Percentiles rank a stretch among this genome's conserved stretches.
These are phyloP conservation scores for Tilletia setariae DNA, from an alignment of 1,284 basidiomycete species.

Conservation along the genomic window DNA sequence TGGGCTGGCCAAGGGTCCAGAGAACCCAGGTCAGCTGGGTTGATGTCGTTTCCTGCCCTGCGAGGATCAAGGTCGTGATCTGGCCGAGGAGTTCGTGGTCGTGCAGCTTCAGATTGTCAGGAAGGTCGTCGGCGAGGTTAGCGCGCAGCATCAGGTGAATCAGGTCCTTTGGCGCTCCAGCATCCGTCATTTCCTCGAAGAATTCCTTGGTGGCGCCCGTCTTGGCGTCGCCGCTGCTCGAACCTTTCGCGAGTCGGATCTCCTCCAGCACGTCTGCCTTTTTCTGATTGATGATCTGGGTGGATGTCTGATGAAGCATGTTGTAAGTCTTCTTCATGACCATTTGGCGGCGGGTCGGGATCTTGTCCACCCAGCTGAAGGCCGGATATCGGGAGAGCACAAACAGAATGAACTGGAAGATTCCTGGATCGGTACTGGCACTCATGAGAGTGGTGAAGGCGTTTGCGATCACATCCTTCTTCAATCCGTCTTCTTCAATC, in stretches of 20 bases:
- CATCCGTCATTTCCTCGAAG: background rate
- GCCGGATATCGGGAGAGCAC: background rate
- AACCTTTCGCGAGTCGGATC: background rate
- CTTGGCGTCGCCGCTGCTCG: background rate
- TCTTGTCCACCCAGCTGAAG: slow-evolving; percentile 8
- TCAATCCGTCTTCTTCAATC: background rate
- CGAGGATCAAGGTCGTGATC: slow-evolving; percentile 74
- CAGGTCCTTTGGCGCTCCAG: slow-evolving; percentile 33
- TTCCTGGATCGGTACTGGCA: background rate
- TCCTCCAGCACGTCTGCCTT: background rate
- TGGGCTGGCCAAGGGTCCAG: slow-evolving; percentile 63
- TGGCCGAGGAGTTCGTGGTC: slow-evolving; percentile 69
- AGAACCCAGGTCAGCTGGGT: slow-evolving; percentile 75
- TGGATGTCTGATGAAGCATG: background rate
- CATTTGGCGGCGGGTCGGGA: background rate
- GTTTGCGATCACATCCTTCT: slow-evolving; percentile 1
- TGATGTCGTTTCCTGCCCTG: slow-evolving; percentile 77
- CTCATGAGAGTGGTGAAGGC: background rate
- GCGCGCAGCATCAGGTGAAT: slow-evolving; percentile 47
- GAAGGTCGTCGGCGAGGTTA: slow-evolving; percentile 45
- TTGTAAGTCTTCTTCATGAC: background rate
- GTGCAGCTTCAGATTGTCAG: slow-evolving; percentile 61
- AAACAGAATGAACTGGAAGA: slow-evolving; percentile 13
- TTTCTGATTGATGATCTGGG: background rate
- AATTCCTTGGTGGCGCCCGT: slow-evolving; percentile 7